Evolutionary conservation across 139 green algal genomes (phyloP).

Genomic region (Coelastrella sp.): DNA sequence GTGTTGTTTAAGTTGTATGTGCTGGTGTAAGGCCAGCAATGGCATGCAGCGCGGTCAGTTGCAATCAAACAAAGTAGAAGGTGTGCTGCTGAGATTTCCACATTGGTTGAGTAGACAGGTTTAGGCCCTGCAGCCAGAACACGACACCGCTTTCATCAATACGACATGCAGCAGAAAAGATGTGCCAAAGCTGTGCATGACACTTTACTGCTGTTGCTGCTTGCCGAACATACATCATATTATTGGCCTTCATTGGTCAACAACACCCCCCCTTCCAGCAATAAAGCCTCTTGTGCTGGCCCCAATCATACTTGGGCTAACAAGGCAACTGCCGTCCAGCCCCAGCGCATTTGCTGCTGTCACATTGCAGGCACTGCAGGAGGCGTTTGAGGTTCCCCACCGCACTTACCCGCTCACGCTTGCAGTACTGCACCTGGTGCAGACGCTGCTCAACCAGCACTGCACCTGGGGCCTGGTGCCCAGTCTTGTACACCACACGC

Average conservation of each 20-base stretch:
- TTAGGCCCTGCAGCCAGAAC: too few relatives aligned
- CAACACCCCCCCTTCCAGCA: background rate
- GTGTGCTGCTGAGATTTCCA: too few relatives aligned
- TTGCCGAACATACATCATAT: background rate
- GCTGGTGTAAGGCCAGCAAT: too few relatives aligned
- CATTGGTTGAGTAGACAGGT: too few relatives aligned
- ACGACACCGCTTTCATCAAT: too few relatives aligned
- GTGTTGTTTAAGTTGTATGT: background rate
- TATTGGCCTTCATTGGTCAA: background rate
- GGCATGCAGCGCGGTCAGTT: too few relatives aligned
- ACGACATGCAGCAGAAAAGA: too few relatives aligned
- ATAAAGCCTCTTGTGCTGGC: background rate
- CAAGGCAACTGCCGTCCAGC: background rate
- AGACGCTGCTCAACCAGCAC: slow-evolving; percentile 51
- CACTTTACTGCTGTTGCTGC: too few relatives aligned
- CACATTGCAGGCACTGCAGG: slow-evolving; percentile 46
- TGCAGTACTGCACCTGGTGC: slow-evolving; percentile 56
- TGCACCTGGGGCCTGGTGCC: slow-evolving; percentile 33
- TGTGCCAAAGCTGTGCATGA: too few relatives aligned
- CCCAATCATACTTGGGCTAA: background rate
- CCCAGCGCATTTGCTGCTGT: slow-evolving; percentile 11
- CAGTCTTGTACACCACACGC: slow-evolving; percentile 52
- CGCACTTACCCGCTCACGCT: slow-evolving; percentile 61
- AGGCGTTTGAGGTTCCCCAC: slow-evolving; percentile 48
- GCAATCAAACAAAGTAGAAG: too few relatives aligned